These are phyloP conservation scores for Mycena rebaudengoi DNA, from an alignment of 768 basidiomycete species.

Conservation along the genomic window DNA sequence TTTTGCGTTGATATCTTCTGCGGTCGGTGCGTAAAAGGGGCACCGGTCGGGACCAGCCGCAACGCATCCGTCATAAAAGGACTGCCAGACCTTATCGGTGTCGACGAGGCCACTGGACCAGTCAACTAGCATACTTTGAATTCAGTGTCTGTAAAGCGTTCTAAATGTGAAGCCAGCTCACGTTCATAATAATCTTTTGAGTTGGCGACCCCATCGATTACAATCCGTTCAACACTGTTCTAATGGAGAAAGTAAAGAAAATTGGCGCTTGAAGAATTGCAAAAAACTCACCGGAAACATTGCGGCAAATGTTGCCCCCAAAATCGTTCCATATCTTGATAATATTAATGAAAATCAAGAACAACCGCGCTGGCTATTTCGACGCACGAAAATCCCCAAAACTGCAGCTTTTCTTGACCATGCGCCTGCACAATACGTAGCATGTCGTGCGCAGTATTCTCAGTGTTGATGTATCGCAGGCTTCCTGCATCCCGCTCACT, in stretches of 20 bases:
- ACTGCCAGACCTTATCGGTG: constrained; percentile 44
- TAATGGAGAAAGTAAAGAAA: neutral
- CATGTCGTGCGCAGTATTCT: constrained; percentile 29
- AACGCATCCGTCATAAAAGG: constrained; percentile 47
- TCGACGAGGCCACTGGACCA: constrained; percentile 28
- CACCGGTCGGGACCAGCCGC: constrained; percentile 46
- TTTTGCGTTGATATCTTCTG: constrained; percentile 43
- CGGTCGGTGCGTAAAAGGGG: constrained; percentile 47
- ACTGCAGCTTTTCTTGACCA: constrained; percentile 21
- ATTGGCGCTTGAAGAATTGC: too few species aligned
- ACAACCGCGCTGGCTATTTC: neutral
- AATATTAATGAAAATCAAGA: neutral
- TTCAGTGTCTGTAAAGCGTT: too few species aligned
- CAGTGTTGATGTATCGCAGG: constrained; percentile 23
- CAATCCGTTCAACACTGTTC: constrained; percentile 20
- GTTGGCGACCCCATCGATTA: constrained; percentile 24
- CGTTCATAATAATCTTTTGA: constrained; percentile 19
- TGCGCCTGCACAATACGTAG: constrained; percentile 22
- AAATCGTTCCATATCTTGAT: constrained; percentile 17
- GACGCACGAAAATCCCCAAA: constrained; percentile 28
- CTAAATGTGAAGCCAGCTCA: neutral
- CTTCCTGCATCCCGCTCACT: constrained; percentile 18
- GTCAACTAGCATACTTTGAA: neutral
- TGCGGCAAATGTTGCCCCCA: constrained; percentile 28
- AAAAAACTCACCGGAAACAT: constrained; percentile 23